Base-by-base conservation (phyloP, 768 basidiomycete species). In the Megacollybia marginata region DNA sequence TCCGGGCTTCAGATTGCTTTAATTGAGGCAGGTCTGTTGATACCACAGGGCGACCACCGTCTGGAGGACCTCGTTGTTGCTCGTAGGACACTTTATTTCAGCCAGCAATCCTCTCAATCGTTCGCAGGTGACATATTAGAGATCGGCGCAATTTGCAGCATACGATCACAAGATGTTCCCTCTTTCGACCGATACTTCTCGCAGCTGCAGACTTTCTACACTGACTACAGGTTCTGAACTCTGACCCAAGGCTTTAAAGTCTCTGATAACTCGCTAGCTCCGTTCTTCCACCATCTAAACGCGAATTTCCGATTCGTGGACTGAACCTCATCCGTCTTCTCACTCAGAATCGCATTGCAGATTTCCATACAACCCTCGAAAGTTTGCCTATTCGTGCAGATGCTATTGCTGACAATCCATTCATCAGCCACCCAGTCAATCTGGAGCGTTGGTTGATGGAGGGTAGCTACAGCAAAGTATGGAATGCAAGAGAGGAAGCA, bases 391-490 rank as follows among this genome's bases (percentile, higher is more conserved):
- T 81, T 33, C 78, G 80, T 38, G 80, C 86, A 0, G 83, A 85
- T 54, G 75, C 76, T 42, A 82, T 85, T 53, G 69, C 73, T 31
- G 73, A 80, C 32, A 88, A 87, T 63, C 78, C 82, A 6, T 91
- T 74, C 62, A 82, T 93, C 59, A 75, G 79, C 48, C 92, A 92
- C 63, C 89, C 91, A 11, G 85, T 93, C 50, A 89, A 93, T 63
- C 80, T 94, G 53, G 95, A 99, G 65, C 77, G 88, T 46, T 97
- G 94, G 90, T 77, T 98, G 42, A 99, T 99, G 95, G 95, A 98
- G 65, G 95, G 95, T 35, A 88, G 88, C 59, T 99, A 98, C 65
- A 92, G 90, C 68, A 95, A 95, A 65, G 95, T 97, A 10, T 99
- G 94, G 90, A 83, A 88, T 59, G 94, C 94, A 34, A 80, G 93